Base-by-base conservation (phyloP, 2,329 filamentous ascomycete species). In the Elsinoe perseae region DNA sequence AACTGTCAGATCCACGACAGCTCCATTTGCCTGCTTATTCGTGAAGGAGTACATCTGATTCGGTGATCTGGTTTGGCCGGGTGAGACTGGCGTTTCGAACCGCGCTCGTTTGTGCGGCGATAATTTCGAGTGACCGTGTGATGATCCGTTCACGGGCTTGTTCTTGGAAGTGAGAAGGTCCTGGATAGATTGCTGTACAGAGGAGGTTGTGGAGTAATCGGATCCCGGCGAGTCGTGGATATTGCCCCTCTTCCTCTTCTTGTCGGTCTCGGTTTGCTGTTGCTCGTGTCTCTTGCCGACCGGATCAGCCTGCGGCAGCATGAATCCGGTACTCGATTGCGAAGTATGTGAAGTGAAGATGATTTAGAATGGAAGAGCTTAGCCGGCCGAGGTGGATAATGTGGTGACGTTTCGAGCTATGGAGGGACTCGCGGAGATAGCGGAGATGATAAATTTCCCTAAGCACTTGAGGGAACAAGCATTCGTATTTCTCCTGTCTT, bases 11-110 rank as follows among this genome's bases (percentile, higher is more conserved):
- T 73, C 71, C 27, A 72, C 62, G 18, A 70, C 63, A 14, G 54
- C 58, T 25, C 56, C 60, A 43, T 61, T 65, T 30, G 50, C 23
- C 14, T 65, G 65, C 50, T 69, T 68, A 23, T 69, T 68, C 64
- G 70, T 67, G 66, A 80, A 80, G 58, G 70, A 75, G 64, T 81
- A 80, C 79, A 81, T 82, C 61, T 73, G 44, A 56, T 50, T 53
- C 50, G 54, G 16, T 59, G 59, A 53, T 64, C 59, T 30, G 63
- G 27, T 63, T 4, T 58, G 42, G 27, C 43, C 55, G 30, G 61
- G 56, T 18, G 59, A 53, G 14, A 65, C 61, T 28, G 65, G 60
- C 36, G 63, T 62, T 32, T 69, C 69, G 48, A 66, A 58, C 58
- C 69, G 70, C 42, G 65, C 64, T 46, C 74, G 73, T 62, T 79